Evolutionary conservation across 1,139 yeast genomes (phyloP).

Genomic region (Saccharomyces hybrid): DNA sequence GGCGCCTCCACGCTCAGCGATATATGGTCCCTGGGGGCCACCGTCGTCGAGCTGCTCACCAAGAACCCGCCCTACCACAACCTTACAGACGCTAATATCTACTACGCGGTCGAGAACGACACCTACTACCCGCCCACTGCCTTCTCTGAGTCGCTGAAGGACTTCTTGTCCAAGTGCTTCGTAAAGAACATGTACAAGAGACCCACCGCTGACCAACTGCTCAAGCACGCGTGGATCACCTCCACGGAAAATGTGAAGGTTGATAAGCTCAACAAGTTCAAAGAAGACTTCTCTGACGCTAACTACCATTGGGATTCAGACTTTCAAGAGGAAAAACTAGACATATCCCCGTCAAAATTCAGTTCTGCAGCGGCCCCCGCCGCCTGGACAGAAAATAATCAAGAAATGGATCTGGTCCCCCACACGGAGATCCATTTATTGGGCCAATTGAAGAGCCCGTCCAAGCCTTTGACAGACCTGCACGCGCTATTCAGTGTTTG

Average conservation of each 20-base stretch:
- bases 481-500: constrained; percentile 3
- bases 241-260: not conserved
- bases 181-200: constrained; percentile 37
- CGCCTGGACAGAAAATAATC: not conserved
- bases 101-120: constrained; percentile 88
- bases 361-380: not conserved
- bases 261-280: constrained; percentile 12
- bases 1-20: constrained; percentile 87
- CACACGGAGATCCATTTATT: constrained; percentile 5
- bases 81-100: constrained; percentile 75
- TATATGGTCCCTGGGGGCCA: constrained; percentile 93
- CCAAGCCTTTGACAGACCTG: not conserved
- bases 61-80: constrained; percentile 86
- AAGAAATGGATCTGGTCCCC: constrained; percentile 4
- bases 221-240: constrained; percentile 26
- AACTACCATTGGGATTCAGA: constrained; percentile 28
- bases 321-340: constrained; percentile 16
- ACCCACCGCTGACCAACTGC: constrained; percentile 25
- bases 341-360: constrained; percentile 9
- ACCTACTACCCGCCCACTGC: constrained; percentile 71
- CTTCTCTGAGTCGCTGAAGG: constrained; percentile 47
- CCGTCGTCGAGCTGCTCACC: constrained; percentile 77
- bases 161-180: constrained; percentile 69
- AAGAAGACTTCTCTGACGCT: constrained; percentile 17
- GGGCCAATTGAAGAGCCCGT: constrained; percentile 1